Evolutionary conservation across 2,329 filamentous ascomycete genomes (phyloP), one percentile per base, ranked within the genome.

Genomic region (Podosphaera xanthii): DNA sequence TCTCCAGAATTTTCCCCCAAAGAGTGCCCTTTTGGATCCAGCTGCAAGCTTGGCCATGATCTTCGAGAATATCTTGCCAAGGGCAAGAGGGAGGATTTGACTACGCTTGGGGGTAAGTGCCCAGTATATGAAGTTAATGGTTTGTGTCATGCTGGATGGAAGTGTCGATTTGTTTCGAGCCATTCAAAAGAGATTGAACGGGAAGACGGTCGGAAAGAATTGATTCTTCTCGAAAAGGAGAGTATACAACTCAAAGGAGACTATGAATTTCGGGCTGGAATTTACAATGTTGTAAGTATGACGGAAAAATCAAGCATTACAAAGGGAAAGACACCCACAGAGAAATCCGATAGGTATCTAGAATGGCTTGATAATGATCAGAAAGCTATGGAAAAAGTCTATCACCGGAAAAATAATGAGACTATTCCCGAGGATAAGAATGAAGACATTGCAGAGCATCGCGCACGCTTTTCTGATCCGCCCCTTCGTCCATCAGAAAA

Each of bases 401-500:
- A 76, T 61, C 73, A 76, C 40, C 67, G 69, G 59, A 72, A 72
- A 52, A 72, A 73, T 46, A 69, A 70, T 14, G 67, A 66, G 7
- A 65, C 66, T 22, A 22, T 22, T 22, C 22, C 22, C 22, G 67
- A 69, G 12, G 48, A 31, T n/a, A 31, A 8, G 22, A 22, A 22
- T 22, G 71, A 75, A 58, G 69, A 70, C n/a, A 72, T 73, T 40
- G 74, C 85, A 61, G 89, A 95, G 57, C 81, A 85, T 61, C 79
- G 87, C 58, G 91, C 92, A 6, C 77, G 78, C 60, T 97, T 85
- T 69, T 77, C 81, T n/a, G 90, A 97, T 61, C 83, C 88, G 33
- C 91, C 91, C 0, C 83, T 96, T 68, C 80, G 85, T 67, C 83
- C 92, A 1, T 96, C 91, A 0, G 92, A 98, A 73, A 98, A 98